Base-by-base conservation (phyloP, 495 filamentous ascomycete species). In the Apodospora peruviana region DNA sequence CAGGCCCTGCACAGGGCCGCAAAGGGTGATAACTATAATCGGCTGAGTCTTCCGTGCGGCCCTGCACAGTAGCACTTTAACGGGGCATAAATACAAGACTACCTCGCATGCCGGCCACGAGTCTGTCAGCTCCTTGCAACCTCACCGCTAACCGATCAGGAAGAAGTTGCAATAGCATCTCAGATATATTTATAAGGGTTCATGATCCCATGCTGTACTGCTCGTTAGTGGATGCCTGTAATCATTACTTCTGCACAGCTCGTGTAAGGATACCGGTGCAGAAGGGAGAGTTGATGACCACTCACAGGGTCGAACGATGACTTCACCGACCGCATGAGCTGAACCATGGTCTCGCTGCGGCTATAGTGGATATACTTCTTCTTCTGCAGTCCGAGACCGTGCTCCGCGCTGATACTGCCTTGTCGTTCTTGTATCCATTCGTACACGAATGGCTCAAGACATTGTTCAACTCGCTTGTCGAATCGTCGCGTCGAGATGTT, bases 341-440 rank as follows among this genome's bases (percentile, higher is more conserved):
- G 78, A 48, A 96, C 71, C 80, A 91, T 91, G 3, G 82, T 90
- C 27, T 87, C 81, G 47, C 82, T 90, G 57, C 93, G 78, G 65
- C 89, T 95, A 69, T 96, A 97, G 12, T 87, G 86, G 59, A 97
- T 91, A 64, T 81, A 97, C 39, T 86, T 82, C 71, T 91, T 94
- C 83, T 98, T 98, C 34, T 91, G 89, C 55, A 98, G 61, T 5
- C 93, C 93, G 24, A 98, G 70, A 7, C 93, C 93, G 69, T 98
- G 93, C 66, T 98, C 93, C 23, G 93, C 93, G 59, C 88, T 95
- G 64, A 98, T 94, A 67, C 88, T 94, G 49, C 93, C 93, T 46
- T 86, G 85, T 32, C 84, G 75, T 67, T 86, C 78, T 48, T 80
- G 75, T 49, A 98, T 91, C 93, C 93, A 97, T 67, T 97, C 90